These are phyloP conservation scores for slime mould (Dictyostelium discoideum) DNA, from an alignment of 78 protist species.

Conservation along the genomic window DNA sequence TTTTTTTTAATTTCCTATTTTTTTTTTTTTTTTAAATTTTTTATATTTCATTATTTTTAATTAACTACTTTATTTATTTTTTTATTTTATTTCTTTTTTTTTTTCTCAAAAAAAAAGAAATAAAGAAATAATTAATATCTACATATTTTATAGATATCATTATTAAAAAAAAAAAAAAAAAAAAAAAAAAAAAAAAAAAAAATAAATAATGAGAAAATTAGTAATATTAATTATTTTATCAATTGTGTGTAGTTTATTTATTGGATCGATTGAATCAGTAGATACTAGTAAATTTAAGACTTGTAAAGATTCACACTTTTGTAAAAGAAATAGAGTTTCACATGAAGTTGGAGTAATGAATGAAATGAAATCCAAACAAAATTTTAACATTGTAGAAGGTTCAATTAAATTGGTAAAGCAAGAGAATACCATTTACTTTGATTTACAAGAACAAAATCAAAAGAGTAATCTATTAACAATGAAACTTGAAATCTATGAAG, in stretches of 20 bases:
- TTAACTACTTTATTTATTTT: neutral
- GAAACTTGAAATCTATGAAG: neutral
- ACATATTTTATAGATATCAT: neutral
- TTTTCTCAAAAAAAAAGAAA: neutral
- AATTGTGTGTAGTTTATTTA: neutral
- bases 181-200: neutral
- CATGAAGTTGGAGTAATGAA: neutral
- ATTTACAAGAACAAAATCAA: neutral
- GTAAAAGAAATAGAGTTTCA: constrained; percentile 38
- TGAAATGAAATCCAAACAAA: neutral
- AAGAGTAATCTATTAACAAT: neutral
- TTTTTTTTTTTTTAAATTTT: neutral
- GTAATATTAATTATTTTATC: neutral
- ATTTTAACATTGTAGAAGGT: neutral
- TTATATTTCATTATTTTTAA: neutral
- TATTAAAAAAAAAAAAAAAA: neutral
- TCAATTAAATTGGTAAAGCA: constrained; percentile 14
- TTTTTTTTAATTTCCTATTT: neutral
- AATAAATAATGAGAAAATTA: neutral
- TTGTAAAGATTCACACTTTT: constrained; percentile 73
- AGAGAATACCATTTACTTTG: neutral
- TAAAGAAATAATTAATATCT: neutral
- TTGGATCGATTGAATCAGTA: constrained; percentile 34
- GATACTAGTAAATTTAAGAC: constrained; percentile 76
- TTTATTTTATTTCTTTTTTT: neutral